Conservation (phyloP, 805 yeast species). For the Kodamaea jinghongensis region DNA sequence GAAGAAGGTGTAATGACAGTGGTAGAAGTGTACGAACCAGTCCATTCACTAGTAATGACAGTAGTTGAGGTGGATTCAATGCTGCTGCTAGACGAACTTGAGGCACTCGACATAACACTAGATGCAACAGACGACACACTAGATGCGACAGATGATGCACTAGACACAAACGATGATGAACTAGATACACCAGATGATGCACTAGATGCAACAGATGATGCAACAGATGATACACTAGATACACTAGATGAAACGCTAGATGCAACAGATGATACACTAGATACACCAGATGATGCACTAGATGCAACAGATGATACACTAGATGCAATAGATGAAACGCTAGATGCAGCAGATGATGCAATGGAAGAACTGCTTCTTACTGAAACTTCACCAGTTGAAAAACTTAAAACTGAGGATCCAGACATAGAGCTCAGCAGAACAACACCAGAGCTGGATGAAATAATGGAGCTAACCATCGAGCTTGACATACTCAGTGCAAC, state of each 20-base stretch:
- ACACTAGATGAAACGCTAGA: constrained; percentile 12
- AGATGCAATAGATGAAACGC: too few relatives aligned
- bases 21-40: constrained; percentile 7
- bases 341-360: too few relatives aligned
- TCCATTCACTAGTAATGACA: constrained; percentile 9
- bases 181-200: too few relatives aligned
- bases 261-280: too few relatives aligned
- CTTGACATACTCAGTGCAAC: not conserved
- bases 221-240: too few relatives aligned
- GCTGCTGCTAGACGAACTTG: constrained; percentile 10
- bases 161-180: too few relatives aligned
- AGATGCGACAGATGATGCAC: constrained; percentile 10
- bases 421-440: constrained; percentile 10
- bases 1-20: constrained; percentile 1
- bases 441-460: constrained; percentile 2
- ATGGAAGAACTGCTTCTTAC: too few relatives aligned
- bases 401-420: constrained; percentile 11
- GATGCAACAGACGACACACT: constrained; percentile 9
- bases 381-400: too few relatives aligned
- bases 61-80: constrained; percentile 9
- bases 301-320: constrained; percentile 13
- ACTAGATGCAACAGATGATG: constrained; percentile 9
- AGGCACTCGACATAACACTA: constrained; percentile 11
- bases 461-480: constrained; percentile 9
- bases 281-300: too few relatives aligned